Conservation (phyloP, 352 stramenopile species). For the Phytopythium oedochilum region DNA sequence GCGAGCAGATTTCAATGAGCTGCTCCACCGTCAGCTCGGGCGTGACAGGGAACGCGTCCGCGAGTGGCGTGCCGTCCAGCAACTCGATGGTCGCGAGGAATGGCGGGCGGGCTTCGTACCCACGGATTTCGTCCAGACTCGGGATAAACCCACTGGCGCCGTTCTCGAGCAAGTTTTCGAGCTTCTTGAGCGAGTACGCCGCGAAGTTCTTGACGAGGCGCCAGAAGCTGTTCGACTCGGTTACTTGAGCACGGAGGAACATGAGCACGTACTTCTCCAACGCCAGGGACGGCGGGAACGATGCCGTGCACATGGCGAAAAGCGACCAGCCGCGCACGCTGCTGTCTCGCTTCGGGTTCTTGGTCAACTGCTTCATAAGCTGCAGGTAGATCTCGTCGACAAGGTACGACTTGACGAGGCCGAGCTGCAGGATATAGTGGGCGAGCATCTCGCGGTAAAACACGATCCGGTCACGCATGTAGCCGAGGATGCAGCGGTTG, state of each 20-base stretch:
- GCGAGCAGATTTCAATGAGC: conserved; percentile 90
- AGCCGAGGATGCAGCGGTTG: conserved; percentile 92
- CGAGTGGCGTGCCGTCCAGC: conserved; percentile 88
- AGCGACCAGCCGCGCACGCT: conserved; percentile 90
- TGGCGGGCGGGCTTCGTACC: conserved; percentile 90
- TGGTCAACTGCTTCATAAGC: conserved; percentile 92
- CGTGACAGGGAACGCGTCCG: conserved; percentile 90
- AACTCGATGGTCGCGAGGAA: conserved; percentile 93
- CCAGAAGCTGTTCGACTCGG: conserved; percentile 72
- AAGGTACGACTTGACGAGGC: conserved; percentile 77
- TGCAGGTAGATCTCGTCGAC: conserved; percentile 94
- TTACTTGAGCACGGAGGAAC: conserved; percentile 85
- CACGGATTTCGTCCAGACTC: conserved; percentile 90
- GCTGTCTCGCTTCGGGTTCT: conserved; percentile 90
- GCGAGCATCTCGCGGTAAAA: conserved; percentile 93
- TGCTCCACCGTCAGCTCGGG: conserved; percentile 90
- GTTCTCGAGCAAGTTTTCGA: conserved; percentile 87
- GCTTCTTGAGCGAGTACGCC: conserved; percentile 87
- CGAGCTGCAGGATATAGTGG: conserved; percentile 92
- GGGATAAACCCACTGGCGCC: conserved; percentile 92
- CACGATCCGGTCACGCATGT: conserved; percentile 94
- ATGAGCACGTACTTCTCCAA: conserved; percentile 90
- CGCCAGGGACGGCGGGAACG: conserved; percentile 84
- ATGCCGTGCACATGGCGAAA: conserved; percentile 91
- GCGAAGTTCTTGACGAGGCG: conserved; percentile 84